Evolutionary conservation across 2,329 filamentous ascomycete genomes (phyloP).

Genomic region (Nigrograna mackinnonii): DNA sequence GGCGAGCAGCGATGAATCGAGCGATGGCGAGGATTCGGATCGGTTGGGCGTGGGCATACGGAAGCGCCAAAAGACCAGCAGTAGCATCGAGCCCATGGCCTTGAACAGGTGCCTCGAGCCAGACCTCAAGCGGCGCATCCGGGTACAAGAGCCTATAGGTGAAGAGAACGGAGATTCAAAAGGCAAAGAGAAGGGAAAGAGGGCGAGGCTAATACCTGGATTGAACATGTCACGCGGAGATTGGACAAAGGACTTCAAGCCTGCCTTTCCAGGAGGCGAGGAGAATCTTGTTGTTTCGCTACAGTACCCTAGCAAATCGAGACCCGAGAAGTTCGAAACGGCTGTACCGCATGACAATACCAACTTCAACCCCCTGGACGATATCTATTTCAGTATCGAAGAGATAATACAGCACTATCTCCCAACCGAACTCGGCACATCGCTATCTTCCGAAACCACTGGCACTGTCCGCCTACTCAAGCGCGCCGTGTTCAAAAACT

Average conservation of each 20-base stretch:
- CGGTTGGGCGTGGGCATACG: constrained; percentile 26
- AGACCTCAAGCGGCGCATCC: constrained; percentile 35
- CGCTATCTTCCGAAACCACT: constrained; percentile 71
- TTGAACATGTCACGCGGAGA: constrained; percentile 45
- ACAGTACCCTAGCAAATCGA: constrained; percentile 79
- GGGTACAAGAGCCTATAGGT: constrained; percentile 17
- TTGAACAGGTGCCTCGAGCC: constrained; percentile 41
- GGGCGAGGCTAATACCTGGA: constrained; percentile 42
- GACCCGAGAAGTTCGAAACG: constrained; percentile 60
- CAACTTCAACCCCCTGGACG: constrained; percentile 67
- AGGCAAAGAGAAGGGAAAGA: constrained; percentile 13
- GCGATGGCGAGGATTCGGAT: constrained; percentile 30
- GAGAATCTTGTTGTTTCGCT: constrained; percentile 63
- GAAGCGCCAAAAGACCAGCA: constrained; percentile 40
- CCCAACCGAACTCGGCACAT: constrained; percentile 66
- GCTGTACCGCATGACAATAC: constrained; percentile 24
- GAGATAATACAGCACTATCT: constrained; percentile 73
- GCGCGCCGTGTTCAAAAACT: constrained; percentile 70
- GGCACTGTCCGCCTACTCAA: constrained; percentile 79
- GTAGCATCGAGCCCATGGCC: constrained; percentile 37
- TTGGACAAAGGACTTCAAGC: constrained; percentile 52
- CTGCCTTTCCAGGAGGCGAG: constrained; percentile 51
- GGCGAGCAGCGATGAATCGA: constrained; percentile 34
- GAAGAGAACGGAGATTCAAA: constrained; percentile 12
- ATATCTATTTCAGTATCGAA: constrained; percentile 67